phyloP scores from a whole-genome alignment of 1,139 yeast genomes.

The Yamadazyma atmosphaerica region DNA sequence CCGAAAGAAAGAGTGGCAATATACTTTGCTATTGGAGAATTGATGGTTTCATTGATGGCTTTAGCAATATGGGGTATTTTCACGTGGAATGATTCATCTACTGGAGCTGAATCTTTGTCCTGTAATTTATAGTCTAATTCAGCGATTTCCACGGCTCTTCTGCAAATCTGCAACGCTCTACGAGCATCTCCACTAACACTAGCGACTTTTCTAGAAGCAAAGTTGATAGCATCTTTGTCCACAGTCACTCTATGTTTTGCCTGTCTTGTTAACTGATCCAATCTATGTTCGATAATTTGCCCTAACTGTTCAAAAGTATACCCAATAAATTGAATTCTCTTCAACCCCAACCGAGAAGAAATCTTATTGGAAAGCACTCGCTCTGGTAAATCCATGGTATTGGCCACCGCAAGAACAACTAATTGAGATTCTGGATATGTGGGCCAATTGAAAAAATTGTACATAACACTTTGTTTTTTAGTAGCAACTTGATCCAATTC shows the following conservation, averaged over 20 bases:
- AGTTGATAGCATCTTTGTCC: constrained; percentile 78
- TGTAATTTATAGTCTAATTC: constrained; percentile 47
- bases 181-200: constrained; percentile 98
- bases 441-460: constrained; percentile 98
- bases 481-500: constrained; percentile 92
- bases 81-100: constrained; percentile 47
- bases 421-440: constrained; percentile 75
- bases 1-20: constrained; percentile 63
- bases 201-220: constrained; percentile 92
- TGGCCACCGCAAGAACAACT: constrained; percentile 90
- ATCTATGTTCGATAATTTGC: constrained; percentile 69
- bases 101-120: constrained; percentile 8
- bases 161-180: constrained; percentile 83
- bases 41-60: constrained; percentile 80
- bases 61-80: constrained; percentile 68
- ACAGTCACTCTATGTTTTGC: constrained; percentile 44
- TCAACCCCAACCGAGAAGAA: constrained; percentile 85
- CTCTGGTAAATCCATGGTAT: constrained; percentile 97
- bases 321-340: constrained; percentile 85
- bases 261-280: constrained; percentile 53
- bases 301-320: constrained; percentile 80
- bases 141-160: constrained; percentile 89
- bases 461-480: constrained; percentile 84
- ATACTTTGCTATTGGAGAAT: constrained; percentile 66
- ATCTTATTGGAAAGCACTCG: constrained; percentile 83